These are phyloP conservation scores for Termitomyces sp. DNA, from an alignment of 768 basidiomycete genomes.

Conservation along the genomic window DNA sequence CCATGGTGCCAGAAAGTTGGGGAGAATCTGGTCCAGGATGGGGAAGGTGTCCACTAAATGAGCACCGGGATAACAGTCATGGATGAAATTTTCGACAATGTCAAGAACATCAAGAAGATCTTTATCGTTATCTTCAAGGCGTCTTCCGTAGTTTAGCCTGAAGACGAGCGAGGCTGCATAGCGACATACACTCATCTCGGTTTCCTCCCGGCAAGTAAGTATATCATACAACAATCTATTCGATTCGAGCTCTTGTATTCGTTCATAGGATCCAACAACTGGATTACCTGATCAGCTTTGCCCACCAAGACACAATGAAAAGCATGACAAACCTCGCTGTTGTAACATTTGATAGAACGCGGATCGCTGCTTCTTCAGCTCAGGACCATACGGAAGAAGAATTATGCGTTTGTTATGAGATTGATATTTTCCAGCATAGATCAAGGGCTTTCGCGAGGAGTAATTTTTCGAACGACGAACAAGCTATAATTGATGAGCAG, in stretches of 20 bases:
- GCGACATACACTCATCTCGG: too few species aligned
- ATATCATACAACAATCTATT: constrained; percentile 7
- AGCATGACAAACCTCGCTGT: not conserved
- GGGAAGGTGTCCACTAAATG: constrained; percentile 12
- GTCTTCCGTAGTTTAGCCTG: too few species aligned
- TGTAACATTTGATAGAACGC: constrained; percentile 10
- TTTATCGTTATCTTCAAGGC: too few species aligned
- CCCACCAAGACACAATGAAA: too few species aligned
- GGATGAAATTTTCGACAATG: constrained; percentile 18
- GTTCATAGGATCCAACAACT: constrained; percentile 9
- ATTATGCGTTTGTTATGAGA: constrained; percentile 9
- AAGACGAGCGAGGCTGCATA: too few species aligned
- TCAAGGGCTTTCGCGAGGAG: constrained; percentile 7
- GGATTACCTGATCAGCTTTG: too few species aligned
- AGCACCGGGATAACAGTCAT: constrained; percentile 15
- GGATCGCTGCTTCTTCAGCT: constrained; percentile 9
- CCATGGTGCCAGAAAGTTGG: constrained; percentile 10
- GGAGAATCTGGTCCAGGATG: constrained; percentile 7
- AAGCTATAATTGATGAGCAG: not conserved
- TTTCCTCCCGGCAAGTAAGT: constrained; percentile 1
- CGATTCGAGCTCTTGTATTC: constrained; percentile 8
- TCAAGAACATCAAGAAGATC: too few species aligned
- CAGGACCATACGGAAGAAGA: constrained; percentile 7
- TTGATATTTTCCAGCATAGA: constrained; percentile 9
- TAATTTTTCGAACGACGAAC: constrained; percentile 6